Evolutionary conservation across 2,329 filamentous ascomycete species (phyloP).

Genomic region (Cladorrhinum sp.): DNA sequence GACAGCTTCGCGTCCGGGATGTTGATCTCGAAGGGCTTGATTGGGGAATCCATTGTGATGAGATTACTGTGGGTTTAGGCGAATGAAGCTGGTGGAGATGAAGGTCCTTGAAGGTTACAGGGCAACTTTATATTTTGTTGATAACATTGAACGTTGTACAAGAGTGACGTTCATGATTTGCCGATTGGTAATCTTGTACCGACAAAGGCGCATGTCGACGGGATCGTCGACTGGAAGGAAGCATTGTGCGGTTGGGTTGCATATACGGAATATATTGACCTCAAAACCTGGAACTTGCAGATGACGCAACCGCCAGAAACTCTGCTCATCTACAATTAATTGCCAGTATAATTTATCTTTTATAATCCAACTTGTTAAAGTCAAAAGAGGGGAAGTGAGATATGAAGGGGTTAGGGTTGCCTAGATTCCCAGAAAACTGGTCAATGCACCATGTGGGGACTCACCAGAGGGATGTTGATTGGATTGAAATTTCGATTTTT

Average conservation of each 20-base stretch:
- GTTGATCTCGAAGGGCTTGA: slow-evolving; percentile 45
- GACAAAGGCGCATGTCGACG: not conserved
- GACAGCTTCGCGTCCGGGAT: slow-evolving; percentile 52
- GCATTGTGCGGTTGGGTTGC: not conserved
- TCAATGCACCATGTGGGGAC: too few relatives aligned
- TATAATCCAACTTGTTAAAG: too few relatives aligned
- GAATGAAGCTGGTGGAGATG: not conserved
- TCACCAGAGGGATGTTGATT: too few relatives aligned
- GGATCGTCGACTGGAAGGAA: not conserved
- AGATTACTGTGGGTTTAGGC: not conserved
- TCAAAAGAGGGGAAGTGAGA: too few relatives aligned
- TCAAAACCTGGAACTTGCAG: not conserved
- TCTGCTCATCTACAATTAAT: too few relatives aligned
- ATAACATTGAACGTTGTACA: not conserved
- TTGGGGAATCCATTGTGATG: slow-evolving; percentile 8
- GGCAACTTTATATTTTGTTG: not conserved
- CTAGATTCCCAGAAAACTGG: too few relatives aligned
- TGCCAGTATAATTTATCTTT: too few relatives aligned
- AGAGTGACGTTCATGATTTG: not conserved
- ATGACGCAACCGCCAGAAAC: not conserved
- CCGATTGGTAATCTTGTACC: not conserved
- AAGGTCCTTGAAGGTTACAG: not conserved
- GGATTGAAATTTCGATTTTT: too few relatives aligned
- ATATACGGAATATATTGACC: too few relatives aligned
- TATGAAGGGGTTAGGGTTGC: too few relatives aligned